Percentiles rank a stretch among this genome's conserved stretches.
These are phyloP conservation scores for Niveomyces coronatus DNA, from an alignment of 2,329 filamentous ascomycete species.

Conservation along the genomic window DNA sequence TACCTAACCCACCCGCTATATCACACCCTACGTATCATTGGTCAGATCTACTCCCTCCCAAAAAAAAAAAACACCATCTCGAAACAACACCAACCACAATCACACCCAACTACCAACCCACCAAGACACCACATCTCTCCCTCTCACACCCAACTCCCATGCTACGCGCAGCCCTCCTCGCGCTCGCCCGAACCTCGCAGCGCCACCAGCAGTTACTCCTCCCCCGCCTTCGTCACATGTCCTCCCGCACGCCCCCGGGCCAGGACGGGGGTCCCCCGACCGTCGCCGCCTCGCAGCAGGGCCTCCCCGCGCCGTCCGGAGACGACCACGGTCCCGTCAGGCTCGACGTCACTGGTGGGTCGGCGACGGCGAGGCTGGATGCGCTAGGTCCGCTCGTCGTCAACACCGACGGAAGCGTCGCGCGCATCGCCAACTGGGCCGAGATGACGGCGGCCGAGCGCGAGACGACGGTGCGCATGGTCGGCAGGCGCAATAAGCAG, in stretches of 20 bases:
- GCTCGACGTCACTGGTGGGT: conserved; percentile 23
- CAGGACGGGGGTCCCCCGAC: too few relatives aligned
- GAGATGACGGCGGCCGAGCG: conserved; percentile 60
- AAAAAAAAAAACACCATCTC: too few relatives aligned
- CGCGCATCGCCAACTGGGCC: conserved; percentile 62
- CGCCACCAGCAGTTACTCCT: neutral
- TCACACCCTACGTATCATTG: too few relatives aligned
- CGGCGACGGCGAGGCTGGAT: conserved; percentile 46
- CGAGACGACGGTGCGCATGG: conserved; percentile 53
- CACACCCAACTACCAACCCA: too few relatives aligned
- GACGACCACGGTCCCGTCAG: conserved; percentile 13
- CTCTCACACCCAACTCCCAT: conserved; percentile 7
- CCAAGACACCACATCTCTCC: conserved; percentile 4
- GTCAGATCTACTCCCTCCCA: too few relatives aligned
- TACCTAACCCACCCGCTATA: too few relatives aligned
- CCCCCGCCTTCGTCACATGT: neutral
- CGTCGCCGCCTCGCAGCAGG: conserved; percentile 2
- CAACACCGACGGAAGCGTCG: conserved; percentile 60
- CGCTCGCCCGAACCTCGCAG: conserved; percentile 5
- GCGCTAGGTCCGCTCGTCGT: conserved; percentile 64
- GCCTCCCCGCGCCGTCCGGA: conserved; percentile 21
- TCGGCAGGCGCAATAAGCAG: conserved; percentile 59
- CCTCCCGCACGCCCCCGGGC: too few relatives aligned
- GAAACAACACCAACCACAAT: too few relatives aligned
- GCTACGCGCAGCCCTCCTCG: conserved; percentile 1